Evolutionary conservation across 495 filamentous ascomycete genomes (phyloP).

Genomic region (Glonium stellatum): DNA sequence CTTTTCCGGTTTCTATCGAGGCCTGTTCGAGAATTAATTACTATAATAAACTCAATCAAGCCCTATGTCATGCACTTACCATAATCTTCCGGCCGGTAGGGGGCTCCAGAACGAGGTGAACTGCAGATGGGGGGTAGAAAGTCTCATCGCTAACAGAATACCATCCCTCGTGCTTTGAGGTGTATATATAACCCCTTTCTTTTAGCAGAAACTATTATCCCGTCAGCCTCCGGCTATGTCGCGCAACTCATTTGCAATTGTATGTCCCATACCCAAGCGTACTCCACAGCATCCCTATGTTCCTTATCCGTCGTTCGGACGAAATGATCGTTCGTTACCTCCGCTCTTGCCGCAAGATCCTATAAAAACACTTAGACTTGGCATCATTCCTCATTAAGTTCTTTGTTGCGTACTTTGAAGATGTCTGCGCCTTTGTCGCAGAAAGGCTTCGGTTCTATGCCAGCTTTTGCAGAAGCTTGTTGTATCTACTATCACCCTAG

Average conservation of each 20-base stretch:
- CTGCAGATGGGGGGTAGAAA: conserved; percentile 72
- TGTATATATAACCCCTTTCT: conserved; percentile 75
- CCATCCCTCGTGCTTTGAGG: conserved; percentile 84
- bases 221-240: conserved; percentile 9
- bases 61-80: conserved; percentile 37
- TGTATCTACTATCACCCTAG: conserved; percentile 54
- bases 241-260: neutral
- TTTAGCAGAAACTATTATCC: conserved; percentile 52
- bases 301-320: conserved; percentile 80
- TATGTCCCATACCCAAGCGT: conserved; percentile 64
- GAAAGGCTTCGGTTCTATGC: conserved; percentile 55
- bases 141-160: conserved; percentile 95
- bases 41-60: neutral
- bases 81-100: conserved; percentile 73
- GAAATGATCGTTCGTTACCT: conserved; percentile 72
- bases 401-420: conserved; percentile 43
- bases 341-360: conserved; percentile 59
- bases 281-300: conserved; percentile 79
- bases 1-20: conserved; percentile 78
- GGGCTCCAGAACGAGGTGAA: conserved; percentile 69
- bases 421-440: conserved; percentile 57
- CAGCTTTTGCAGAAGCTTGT: conserved; percentile 63
- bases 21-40: conserved; percentile 35
- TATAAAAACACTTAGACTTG: conserved; percentile 28
- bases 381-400: no score